A percentile compares a stretch with the other conserved stretches of the same genome.
phyloP scores from a whole-genome alignment of 2,329 filamentous ascomycete genomes.

The Bretziella fagacearum region DNA sequence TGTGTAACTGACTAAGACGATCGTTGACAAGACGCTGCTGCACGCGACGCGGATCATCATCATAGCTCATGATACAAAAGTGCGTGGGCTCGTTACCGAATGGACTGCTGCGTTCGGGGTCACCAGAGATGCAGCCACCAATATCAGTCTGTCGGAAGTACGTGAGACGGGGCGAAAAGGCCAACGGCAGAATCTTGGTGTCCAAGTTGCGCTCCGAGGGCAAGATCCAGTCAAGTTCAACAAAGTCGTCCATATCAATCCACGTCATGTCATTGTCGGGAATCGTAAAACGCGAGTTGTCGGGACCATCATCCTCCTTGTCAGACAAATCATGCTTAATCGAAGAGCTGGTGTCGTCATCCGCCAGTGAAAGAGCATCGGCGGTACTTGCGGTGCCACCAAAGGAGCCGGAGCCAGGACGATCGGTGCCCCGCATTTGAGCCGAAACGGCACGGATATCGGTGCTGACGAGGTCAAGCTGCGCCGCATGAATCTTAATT shows the following conservation, averaged over 20 bases:
- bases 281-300: slow-evolving; percentile 82
- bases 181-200: slow-evolving; percentile 84
- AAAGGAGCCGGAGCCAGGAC: not conserved
- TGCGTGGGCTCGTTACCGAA: slow-evolving; percentile 92
- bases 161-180: slow-evolving; percentile 84
- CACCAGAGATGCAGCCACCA: slow-evolving; percentile 58
- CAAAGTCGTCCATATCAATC: slow-evolving; percentile 99
- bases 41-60: slow-evolving; percentile 74
- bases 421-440: slow-evolving; percentile 62
- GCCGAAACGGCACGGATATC: slow-evolving; percentile 90
- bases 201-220: slow-evolving; percentile 80
- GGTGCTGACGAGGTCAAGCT: slow-evolving; percentile 78
- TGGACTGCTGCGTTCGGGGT: slow-evolving; percentile 65
- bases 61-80: slow-evolving; percentile 83
- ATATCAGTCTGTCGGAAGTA: slow-evolving; percentile 97
- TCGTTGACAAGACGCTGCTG: slow-evolving; percentile 73
- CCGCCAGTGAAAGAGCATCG: not conserved
- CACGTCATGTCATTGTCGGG: slow-evolving; percentile 89
- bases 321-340: slow-evolving; percentile 8
- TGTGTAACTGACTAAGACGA: slow-evolving; percentile 59
- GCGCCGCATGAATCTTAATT: slow-evolving; percentile 90
- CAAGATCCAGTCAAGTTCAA: slow-evolving; percentile 91
- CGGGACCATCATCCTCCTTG: slow-evolving; percentile 41
- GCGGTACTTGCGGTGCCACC: not conserved
- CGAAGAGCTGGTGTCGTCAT: slow-evolving; percentile 10